Conservation (phyloP, 2,329 filamentous ascomycete genomes). For the Phialemonium atrogriseum region DNA sequence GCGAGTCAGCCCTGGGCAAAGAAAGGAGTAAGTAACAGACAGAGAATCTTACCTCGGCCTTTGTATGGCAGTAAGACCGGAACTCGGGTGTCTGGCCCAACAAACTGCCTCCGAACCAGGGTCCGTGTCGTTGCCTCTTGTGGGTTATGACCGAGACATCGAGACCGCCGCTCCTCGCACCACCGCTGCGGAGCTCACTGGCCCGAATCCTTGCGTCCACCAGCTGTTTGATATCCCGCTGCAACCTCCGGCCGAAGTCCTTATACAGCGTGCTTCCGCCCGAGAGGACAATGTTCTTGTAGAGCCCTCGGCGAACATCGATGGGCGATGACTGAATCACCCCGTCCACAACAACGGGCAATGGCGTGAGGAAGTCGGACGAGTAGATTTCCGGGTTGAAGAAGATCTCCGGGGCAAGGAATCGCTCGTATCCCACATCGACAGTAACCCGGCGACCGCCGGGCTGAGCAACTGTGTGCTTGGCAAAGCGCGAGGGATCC, state of each 20-base stretch:
- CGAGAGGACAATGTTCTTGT: conserved; percentile 99
- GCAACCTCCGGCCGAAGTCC: conserved; percentile 91
- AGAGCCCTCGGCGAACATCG: conserved; percentile 90
- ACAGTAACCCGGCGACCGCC: conserved; percentile 79
- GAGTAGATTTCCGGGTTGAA: conserved; percentile 99
- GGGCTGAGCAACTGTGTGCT: conserved; percentile 79
- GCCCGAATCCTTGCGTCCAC: conserved; percentile 90
- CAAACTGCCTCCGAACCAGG: conserved; percentile 96
- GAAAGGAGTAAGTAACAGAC: neutral
- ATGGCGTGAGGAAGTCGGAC: conserved; percentile 92
- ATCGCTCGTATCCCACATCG: conserved; percentile 95
- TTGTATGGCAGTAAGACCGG: conserved; percentile 96
- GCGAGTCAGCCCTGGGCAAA: conserved; percentile 8
- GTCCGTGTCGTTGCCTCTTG: conserved; percentile 93
- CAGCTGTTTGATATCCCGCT: conserved; percentile 93
- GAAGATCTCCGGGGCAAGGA: conserved; percentile 97
- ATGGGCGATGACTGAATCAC: conserved; percentile 98
- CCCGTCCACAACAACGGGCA: conserved; percentile 88
- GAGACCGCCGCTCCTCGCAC: conserved; percentile 85
- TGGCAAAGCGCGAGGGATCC: conserved; percentile 82
- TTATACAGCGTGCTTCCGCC: conserved; percentile 97
- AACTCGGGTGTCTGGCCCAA: conserved; percentile 97
- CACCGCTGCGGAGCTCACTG: conserved; percentile 84
- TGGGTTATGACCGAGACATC: conserved; percentile 97
- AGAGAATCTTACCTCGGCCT: conserved; percentile 52